phyloP scores from a whole-genome alignment of 2,329 filamentous ascomycete genomes.

The Colletotrichum tabaci region DNA sequence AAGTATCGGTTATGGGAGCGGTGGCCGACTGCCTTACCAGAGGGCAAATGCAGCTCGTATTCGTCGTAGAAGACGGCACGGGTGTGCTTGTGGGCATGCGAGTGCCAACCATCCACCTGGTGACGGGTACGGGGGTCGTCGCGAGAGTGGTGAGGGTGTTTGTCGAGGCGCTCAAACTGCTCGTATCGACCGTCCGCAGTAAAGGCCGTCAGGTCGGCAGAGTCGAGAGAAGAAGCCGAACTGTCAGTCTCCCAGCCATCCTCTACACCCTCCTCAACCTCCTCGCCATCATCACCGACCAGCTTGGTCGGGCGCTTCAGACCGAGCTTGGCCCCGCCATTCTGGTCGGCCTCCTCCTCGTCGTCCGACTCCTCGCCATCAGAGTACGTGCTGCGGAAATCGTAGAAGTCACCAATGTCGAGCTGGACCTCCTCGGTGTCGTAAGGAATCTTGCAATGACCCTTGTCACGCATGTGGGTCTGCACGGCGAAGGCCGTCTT shows the following conservation, averaged over 20 bases:
- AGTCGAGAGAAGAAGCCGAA: conserved; percentile 89
- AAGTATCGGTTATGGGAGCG: conserved; percentile 90
- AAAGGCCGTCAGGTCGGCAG: conserved; percentile 84
- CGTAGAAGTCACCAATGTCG: conserved; percentile 96
- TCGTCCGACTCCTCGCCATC: conserved; percentile 80
- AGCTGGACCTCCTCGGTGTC: conserved; percentile 90
- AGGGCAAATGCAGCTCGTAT: conserved; percentile 92
- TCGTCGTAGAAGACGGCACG: conserved; percentile 91
- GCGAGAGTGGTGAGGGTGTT: conserved; percentile 83
- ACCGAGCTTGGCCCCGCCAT: conserved; percentile 79
- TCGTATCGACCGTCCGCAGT: conserved; percentile 81
- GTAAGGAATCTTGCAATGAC: conserved; percentile 97
- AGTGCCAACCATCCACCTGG: conserved; percentile 84
- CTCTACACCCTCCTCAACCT: conserved; percentile 69
- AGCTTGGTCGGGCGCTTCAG: conserved; percentile 69
- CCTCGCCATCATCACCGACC: conserved; percentile 65
- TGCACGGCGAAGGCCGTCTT: conserved; percentile 85
- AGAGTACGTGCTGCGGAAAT: conserved; percentile 96
- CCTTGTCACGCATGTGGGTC: conserved; percentile 97
- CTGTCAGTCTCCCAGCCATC: conserved; percentile 98
- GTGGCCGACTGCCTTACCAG: conserved; percentile 90
- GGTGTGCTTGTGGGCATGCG: conserved; percentile 82
- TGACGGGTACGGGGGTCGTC: conserved; percentile 80
- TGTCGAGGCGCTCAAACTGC: conserved; percentile 79
- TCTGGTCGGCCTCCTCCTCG: conserved; percentile 65